phyloP scores from a whole-genome alignment of 495 filamentous ascomycete genomes.

The Filosporella fistucella region DNA sequence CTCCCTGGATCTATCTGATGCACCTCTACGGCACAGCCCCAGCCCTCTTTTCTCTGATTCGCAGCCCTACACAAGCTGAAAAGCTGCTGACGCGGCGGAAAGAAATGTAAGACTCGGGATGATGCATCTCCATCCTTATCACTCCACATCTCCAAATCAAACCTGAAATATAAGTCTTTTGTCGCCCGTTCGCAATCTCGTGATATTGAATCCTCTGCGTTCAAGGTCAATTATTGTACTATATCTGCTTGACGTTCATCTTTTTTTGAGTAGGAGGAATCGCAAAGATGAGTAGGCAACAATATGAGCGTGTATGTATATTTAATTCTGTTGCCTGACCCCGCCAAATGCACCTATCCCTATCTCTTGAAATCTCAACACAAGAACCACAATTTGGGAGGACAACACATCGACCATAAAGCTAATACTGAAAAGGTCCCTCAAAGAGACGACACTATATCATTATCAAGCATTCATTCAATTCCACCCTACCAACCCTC shows the following conservation, averaged over 20 bases:
- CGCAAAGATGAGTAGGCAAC: constrained; percentile 1
- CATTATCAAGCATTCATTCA: constrained; percentile 12
- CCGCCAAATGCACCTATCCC: not conserved
- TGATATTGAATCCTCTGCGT: too few relatives aligned
- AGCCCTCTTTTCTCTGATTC: too few relatives aligned
- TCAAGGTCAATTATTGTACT: too few relatives aligned
- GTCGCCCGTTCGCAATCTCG: too few relatives aligned
- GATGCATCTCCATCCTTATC: not conserved
- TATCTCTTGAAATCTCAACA: not conserved
- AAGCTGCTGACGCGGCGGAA: constrained; percentile 16
- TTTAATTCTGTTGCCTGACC: not conserved
- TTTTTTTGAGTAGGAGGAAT: not conserved
- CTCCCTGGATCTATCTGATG: too few relatives aligned
- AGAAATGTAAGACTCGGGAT: too few relatives aligned
- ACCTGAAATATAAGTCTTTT: too few relatives aligned
- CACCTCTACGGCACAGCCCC: too few relatives aligned
- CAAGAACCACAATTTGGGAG: not conserved
- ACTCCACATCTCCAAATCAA: too few relatives aligned
- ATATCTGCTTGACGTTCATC: not conserved
- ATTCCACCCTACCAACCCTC: not conserved
- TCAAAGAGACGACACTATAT: constrained; percentile 15
- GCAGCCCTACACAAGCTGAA: constrained; percentile 3
- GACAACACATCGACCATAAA: not conserved
- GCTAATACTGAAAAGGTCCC: constrained; percentile 2
- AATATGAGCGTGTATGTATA: constrained; percentile 1